Evolutionary conservation across 2,329 filamentous ascomycete genomes (phyloP), one percentile per base, ranked within the genome.

Genomic region (Penicillium hesseltinei): DNA sequence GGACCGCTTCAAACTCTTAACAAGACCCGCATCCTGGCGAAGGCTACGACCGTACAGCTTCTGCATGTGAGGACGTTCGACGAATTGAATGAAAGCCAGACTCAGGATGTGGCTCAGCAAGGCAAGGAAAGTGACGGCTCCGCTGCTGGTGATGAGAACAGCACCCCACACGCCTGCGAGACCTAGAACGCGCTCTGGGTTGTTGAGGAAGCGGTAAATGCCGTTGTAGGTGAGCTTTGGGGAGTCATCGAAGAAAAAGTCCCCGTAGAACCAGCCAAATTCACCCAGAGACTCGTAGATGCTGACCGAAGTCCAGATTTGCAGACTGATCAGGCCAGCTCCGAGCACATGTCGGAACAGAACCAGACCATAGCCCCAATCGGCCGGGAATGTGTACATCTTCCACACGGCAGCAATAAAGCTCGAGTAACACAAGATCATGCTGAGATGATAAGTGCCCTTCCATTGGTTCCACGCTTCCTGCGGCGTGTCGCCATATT

Each of bases 381-480:
- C 89, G 8, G 83, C 80, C 2, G 94, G 94, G n/a, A 91, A 78
- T 8, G 85, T 84, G 74, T 99, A 99, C 87, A 96, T 90, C 79
- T 97, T 99, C 91, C 91, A 97, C 64, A 90, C 91, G 2, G 92
- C 92, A 19, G 92, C 91, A 59, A 93, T 82, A 73, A 97, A 96
- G 57, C 90, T 93, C 21, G 88, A 83, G 69, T 96, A 93, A 75
- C 90, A 93, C 84, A 97, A 87, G 56, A 87, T 86, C 84, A 93
- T 92, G 75, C 91, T 95, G 64, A 97, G 81, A 72, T 99, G 91
- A 69, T 97, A 97, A 69, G 96, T 86, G 33, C 89, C 91, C 77
- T 97, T 97, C 94, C 94, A 99, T 73, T 99, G 93, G 56, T 89
- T 87, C 94, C 94, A 99, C 4, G 93, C 93, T 75, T 97, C 94